Evolutionary conservation across 768 basidiomycete genomes (phyloP), one percentile per base, ranked within the genome.

Genomic region (Lactarius sanguifluus): DNA sequence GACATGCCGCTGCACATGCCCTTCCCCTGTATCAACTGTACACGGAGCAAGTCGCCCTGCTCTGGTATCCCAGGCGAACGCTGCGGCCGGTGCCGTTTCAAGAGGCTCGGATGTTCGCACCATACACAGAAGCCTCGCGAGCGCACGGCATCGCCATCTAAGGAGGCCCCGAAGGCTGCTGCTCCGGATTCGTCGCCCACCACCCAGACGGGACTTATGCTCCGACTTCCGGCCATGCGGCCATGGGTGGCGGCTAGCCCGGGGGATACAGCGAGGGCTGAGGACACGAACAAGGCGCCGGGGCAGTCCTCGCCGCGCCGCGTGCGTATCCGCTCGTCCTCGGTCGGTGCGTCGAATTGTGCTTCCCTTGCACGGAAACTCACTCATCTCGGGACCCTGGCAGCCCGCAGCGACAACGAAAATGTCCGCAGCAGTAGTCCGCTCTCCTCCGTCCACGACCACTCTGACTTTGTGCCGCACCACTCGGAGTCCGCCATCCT

Each of bases 71-170:
- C 58, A 1, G 62, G 66, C 20, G 52, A 67, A 47, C 66, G 66
- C 52, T 67, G 66, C 55, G 66, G 66, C 57, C 57, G 52, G 18
- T 67, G 66, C 36, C 66, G 66, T 34, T 59, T 55, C 28, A 55
- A 56, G 66, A 67, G 63, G 54, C 57, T 30, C 32, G 40, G 23
- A 23, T 67, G 66, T 20, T 63, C 66, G 4, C 57, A 64, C 28
- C 55, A 55, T 23, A 5, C 18, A 6, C 18, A 28, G 3, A 57
- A 50, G 5, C n/a, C 45, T 10, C 47, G 12, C 10, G 47, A 12
- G 3, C 47, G 18, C 5, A 13, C 23, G 1, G 5, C 23, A 23
- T n/a, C 47, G 12, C 47, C 47, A 25, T 23, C n/a, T 47, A 38
- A 38, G 36, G 36, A 47, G 45, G 4, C 5, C 23, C 12, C 47